Conservation (phyloP, 169 alveolate genomes). For the Ichthyophthirius multifiliis region DNA sequence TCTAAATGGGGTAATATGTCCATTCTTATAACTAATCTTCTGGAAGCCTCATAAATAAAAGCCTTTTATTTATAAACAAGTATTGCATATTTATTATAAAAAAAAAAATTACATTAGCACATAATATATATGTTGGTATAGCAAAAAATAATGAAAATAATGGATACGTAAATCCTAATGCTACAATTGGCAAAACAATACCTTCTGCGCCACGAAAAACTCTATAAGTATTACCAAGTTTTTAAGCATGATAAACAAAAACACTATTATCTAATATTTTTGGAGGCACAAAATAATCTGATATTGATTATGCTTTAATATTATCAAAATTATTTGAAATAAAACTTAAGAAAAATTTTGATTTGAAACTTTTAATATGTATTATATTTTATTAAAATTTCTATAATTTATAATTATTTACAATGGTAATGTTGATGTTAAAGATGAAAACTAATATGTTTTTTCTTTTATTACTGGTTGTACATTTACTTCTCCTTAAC, state of each 20-base stretch:
- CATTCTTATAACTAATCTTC: slow-evolving; percentile 47
- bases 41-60: slow-evolving; percentile 28
- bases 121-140: background rate
- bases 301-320: background rate
- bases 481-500: background rate
- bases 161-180: background rate
- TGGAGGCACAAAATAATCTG: slow-evolving; percentile 7
- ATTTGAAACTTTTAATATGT: slow-evolving; percentile 10
- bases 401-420: background rate
- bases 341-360: background rate
- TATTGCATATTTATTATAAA: too few relatives aligned
- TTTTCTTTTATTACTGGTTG: slow-evolving; percentile 1
- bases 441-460: background rate
- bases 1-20: slow-evolving; percentile 39
- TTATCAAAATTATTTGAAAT: background rate
- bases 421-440: background rate
- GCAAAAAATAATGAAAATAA: background rate
- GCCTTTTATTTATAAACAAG: slow-evolving; percentile 13
- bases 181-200: background rate
- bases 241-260: background rate
- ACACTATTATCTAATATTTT: slow-evolving; percentile 2
- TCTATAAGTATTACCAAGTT: background rate
- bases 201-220: background rate
- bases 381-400: background rate
- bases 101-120: background rate